Conservation (phyloP, 208 protist species). For the Leishmania turanica region DNA sequence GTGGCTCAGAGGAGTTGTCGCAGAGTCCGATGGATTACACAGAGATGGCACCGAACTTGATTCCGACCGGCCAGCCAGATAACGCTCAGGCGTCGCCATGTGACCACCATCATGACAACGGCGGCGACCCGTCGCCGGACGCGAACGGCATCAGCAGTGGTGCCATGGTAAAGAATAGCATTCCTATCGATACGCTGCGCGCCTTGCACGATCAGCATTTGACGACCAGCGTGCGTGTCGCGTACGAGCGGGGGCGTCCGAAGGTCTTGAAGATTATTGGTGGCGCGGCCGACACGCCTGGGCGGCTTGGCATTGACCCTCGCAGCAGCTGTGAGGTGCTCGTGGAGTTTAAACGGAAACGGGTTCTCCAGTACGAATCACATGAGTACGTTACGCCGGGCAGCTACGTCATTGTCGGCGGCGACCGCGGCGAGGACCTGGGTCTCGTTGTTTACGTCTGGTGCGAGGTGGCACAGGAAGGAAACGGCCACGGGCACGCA, state of each 20-base stretch:
- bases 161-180: conserved; percentile 53
- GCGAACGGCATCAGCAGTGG: conserved; percentile 24
- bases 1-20: conserved; percentile 24
- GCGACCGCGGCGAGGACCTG: conserved; percentile 88
- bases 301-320: conserved; percentile 55
- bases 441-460: conserved; percentile 86
- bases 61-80: not conserved
- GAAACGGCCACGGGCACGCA: not conserved
- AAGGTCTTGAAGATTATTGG: conserved; percentile 44
- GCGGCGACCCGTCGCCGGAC: conserved; percentile 6
- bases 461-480: conserved; percentile 54
- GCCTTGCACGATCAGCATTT: conserved; percentile 93
- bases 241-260: conserved; percentile 69
- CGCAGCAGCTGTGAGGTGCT: conserved; percentile 80
- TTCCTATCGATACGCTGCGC: conserved; percentile 94
- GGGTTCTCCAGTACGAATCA: conserved; percentile 86
- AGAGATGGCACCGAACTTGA: not conserved
- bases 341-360: conserved; percentile 91
- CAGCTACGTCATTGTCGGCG: conserved; percentile 84
- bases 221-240: conserved; percentile 55
- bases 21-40: conserved; percentile 32
- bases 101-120: conserved; percentile 4
- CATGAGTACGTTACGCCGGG: conserved; percentile 72
- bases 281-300: conserved; percentile 46
- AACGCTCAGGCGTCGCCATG: conserved; percentile 4